Percentiles rank a stretch among this genome's conserved stretches.
Conservation (phyloP, 2,329 filamentous ascomycete species). For the Sporothrix sp. region DNA sequence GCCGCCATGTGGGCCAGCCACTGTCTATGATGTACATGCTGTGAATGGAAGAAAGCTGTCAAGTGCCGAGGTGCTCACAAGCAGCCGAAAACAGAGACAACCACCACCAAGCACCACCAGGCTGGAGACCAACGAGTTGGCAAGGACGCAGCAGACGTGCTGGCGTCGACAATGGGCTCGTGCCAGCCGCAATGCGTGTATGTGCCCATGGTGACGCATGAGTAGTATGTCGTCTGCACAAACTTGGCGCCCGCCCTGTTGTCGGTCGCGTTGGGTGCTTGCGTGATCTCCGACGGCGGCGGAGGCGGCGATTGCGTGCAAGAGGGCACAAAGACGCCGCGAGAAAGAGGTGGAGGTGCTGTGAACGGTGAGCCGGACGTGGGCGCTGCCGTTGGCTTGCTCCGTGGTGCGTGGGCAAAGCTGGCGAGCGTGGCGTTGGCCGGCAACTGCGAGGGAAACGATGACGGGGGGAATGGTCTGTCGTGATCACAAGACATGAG, state of each 20-base stretch:
- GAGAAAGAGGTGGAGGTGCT: not conserved
- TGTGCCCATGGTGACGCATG: constrained; percentile 25
- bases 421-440: constrained; percentile 13
- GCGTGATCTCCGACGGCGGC: constrained; percentile 13
- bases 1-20: too few relatives aligned
- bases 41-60: not conserved
- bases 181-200: constrained; percentile 32
- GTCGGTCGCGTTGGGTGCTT: not conserved
- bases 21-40: not conserved
- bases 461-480: not conserved
- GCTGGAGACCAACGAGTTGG: not conserved
- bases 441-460: not conserved
- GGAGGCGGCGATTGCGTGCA: not conserved
- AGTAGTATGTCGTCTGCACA: constrained; percentile 31
- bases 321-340: not conserved
- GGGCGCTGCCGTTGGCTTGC: not conserved
- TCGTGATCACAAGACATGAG: constrained; percentile 3
- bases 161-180: constrained; percentile 26
- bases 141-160: not conserved
- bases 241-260: constrained; percentile 19
- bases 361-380: not conserved
- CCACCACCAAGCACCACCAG: not conserved
- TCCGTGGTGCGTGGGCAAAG: not conserved
- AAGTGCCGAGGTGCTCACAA: not conserved
- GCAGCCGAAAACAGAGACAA: not conserved